Base-by-base conservation (phyloP, 2,329 filamentous ascomycete species). In the Penicillium sp. region DNA sequence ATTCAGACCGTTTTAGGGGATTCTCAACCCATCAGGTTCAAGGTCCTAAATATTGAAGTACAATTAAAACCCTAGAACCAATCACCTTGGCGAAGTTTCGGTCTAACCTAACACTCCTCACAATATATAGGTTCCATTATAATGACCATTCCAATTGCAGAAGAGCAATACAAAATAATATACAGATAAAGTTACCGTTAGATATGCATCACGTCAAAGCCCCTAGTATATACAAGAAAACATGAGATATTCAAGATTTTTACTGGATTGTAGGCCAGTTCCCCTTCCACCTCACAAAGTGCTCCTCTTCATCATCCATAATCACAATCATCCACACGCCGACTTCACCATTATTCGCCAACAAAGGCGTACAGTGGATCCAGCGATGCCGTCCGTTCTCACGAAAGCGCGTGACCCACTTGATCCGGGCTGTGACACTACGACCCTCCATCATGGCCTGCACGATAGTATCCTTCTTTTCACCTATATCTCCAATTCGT, bases 311-410 rank as follows among this genome's bases (percentile, higher is more conserved):
- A 51, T 86, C 85, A 59, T 90, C 87, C 3, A 90, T 84, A 11
- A 92, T 79, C 1, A 91, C 81, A 6, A 91, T 79, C 86, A 92
- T 89, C 89, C 89, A 92, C 0, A 90, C 88, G 14, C 89, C 89
- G 0, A 92, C 84, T 3, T 82, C 77, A 1, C 86, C 85, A 59
- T 86, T 86, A 40, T 80, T 80, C 2, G 87, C 88, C 4, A 89
- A 73, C 4, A 92, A 74, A 2, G 89, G 89, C 23, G 89, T 92
- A 67, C 87, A 89, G 69, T 92, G 89, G 40, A 92, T 88, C 88
- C 89, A 92, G 44, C 88, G 81, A 47, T 82, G 80, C 18, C 87
- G 80, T 0, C 88, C 88, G 49, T 83, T 80, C 20, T 77, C 73
- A 33, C 81, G 77, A 6, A 72, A 72, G 46, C 77, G 76, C 43